Percentiles rank a stretch among this genome's conserved stretches.
Evolutionary conservation across 1,284 basidiomycete species (phyloP).

Genomic region (Boletellus dicymbophilus): DNA sequence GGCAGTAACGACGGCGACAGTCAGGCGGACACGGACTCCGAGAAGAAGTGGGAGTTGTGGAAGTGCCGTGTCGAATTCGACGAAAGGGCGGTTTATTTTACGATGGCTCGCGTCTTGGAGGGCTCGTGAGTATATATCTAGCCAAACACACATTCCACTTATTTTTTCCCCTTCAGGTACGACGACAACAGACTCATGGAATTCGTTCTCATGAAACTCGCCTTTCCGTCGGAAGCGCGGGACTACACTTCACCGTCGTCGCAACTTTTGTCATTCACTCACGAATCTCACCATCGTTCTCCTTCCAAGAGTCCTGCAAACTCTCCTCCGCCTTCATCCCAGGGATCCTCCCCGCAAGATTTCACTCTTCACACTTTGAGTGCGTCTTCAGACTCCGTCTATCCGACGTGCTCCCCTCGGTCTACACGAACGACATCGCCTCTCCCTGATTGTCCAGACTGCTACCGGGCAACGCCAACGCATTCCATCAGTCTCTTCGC

Average conservation of each 20-base stretch:
- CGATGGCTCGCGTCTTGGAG: slow-evolving; percentile 64
- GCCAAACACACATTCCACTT: not conserved
- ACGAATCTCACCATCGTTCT: slow-evolving; percentile 17
- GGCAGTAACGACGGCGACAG: slow-evolving; percentile 9
- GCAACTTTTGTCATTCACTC: slow-evolving; percentile 14
- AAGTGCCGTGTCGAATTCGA: slow-evolving; percentile 77
- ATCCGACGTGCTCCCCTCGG: slow-evolving; percentile 23
- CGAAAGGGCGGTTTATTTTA: slow-evolving; percentile 67
- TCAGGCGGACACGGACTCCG: slow-evolving; percentile 10
- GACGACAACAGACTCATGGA: slow-evolving; percentile 53
- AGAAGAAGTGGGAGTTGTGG: slow-evolving; percentile 68
- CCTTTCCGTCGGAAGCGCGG: slow-evolving; percentile 42
- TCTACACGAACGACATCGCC: slow-evolving; percentile 25
- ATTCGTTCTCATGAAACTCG: slow-evolving; percentile 56
- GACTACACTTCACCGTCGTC: slow-evolving; percentile 26
- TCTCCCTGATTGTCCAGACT: slow-evolving; percentile 23
- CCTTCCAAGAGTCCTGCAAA: slow-evolving; percentile 30
- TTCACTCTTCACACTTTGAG: slow-evolving; percentile 20
- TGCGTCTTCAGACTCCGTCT: slow-evolving; percentile 8
- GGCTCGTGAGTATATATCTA: slow-evolving; percentile 50
- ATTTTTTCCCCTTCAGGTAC: slow-evolving; percentile 30
- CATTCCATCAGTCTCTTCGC: slow-evolving; percentile 5
- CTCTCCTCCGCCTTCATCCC: slow-evolving; percentile 28
- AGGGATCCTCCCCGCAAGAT: slow-evolving; percentile 28
- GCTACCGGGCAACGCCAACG: slow-evolving; percentile 11